phyloP scores from a whole-genome alignment of 495 filamentous ascomycete species.

The Daldinia caldariorum region DNA sequence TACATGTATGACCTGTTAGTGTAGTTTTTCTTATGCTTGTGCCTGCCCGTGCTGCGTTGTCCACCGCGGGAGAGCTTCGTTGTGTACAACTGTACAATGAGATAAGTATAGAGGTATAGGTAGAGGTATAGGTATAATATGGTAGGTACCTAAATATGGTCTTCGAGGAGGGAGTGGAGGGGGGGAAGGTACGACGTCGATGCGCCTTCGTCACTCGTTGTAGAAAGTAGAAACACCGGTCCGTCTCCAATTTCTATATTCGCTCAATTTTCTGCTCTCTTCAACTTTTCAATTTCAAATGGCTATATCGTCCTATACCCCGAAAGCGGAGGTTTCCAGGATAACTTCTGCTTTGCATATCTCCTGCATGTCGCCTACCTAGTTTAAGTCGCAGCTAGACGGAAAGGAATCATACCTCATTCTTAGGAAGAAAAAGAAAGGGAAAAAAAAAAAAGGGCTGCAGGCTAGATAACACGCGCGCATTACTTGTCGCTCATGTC shows the following conservation, averaged over 20 bases:
- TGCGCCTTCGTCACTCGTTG: conserved; percentile 12
- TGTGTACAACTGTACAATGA: conserved; percentile 10
- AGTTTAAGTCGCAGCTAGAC: conserved; percentile 33
- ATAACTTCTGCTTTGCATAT: conserved; percentile 43
- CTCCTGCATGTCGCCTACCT: conserved; percentile 37
- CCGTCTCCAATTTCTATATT: conserved; percentile 53
- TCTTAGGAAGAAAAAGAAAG: conserved; percentile 14
- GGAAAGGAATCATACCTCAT: conserved; percentile 28
- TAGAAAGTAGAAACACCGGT: conserved; percentile 32
- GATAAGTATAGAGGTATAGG: no score
- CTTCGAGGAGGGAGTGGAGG: conserved; percentile 4
- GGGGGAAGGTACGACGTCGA: conserved; percentile 39
- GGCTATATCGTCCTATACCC: conserved; percentile 38
- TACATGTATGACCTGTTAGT: conserved; percentile 22
- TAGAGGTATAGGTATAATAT: no score
- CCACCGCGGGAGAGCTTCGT: conserved; percentile 19
- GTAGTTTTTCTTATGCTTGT: conserved; percentile 8
- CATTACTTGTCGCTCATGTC: conserved; percentile 24
- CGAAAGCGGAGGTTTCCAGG: conserved; percentile 43
- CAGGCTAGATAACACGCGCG: conserved; percentile 20
- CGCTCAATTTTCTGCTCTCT: conserved; percentile 26
- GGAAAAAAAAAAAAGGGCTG: conserved; percentile 5
- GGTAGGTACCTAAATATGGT: no score
- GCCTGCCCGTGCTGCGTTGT: conserved; percentile 42
- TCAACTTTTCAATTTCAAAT: conserved; percentile 18